Percentiles rank a stretch among this genome's conserved stretches.
Conservation (phyloP, 2,329 filamentous ascomycete genomes). For the Fusarium falciforme region DNA sequence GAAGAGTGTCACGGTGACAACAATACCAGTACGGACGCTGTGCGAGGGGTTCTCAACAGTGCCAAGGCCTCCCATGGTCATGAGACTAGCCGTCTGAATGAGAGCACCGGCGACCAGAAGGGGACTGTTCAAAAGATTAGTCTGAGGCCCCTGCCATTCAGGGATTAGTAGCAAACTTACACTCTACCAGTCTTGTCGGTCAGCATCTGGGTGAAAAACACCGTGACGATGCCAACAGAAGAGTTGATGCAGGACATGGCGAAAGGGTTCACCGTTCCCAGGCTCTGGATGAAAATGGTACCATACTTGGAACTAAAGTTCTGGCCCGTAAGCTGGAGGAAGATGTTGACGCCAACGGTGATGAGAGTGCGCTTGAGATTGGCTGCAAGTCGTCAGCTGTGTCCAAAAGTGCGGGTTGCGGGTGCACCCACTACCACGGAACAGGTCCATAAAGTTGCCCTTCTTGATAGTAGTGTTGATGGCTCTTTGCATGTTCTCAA, state of each 20-base stretch:
- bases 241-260: constrained; percentile 39
- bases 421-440: neutral
- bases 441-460: neutral
- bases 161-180: neutral
- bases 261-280: constrained; percentile 46
- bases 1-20: neutral
- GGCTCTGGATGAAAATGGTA: constrained; percentile 42
- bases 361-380: constrained; percentile 40
- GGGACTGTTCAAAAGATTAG: neutral
- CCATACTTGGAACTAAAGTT: constrained; percentile 44
- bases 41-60: neutral
- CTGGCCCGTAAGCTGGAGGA: constrained; percentile 45
- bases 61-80: neutral
- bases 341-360: constrained; percentile 44
- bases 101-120: neutral
- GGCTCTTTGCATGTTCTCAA: neutral
- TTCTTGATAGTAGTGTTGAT: neutral
- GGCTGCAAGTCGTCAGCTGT: neutral
- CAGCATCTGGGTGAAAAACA: constrained; percentile 31
- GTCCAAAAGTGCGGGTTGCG: neutral
- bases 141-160: neutral
- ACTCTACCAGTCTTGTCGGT: constrained; percentile 6
- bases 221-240: constrained; percentile 44
- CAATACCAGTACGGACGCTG: neutral
- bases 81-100: neutral